phyloP scores from a whole-genome alignment of 148 eudicot genomes.

The Camellia lanceoleosa region DNA sequence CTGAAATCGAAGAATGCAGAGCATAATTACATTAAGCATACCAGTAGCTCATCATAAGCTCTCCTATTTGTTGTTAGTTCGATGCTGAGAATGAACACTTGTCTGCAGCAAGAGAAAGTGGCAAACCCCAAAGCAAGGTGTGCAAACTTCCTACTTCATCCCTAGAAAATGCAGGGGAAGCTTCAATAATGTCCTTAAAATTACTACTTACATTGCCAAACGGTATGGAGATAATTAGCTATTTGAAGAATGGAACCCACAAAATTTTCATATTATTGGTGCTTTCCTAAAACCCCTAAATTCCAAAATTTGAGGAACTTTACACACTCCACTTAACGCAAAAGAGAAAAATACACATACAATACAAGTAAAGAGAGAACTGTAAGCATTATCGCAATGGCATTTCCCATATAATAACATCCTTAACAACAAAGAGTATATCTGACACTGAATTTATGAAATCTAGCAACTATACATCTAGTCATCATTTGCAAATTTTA shows the following conservation, averaged over 20 bases:
- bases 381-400: neutral
- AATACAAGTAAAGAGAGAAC: neutral
- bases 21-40: constrained; percentile 20
- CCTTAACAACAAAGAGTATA: neutral
- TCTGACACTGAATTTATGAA: neutral
- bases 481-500: constrained; percentile 3
- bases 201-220: constrained; percentile 32
- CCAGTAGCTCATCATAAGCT: constrained; percentile 34
- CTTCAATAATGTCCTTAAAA: constrained; percentile 50
- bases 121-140: constrained; percentile 49
- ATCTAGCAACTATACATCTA: neutral
- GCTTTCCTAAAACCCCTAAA: neutral
- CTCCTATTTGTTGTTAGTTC: constrained; percentile 25
- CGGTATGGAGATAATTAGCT: constrained; percentile 12
- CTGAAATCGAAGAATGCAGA: constrained; percentile 35
- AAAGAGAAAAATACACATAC: neutral
- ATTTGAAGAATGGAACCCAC: constrained; percentile 3
- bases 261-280: neutral
- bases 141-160: constrained; percentile 51
- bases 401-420: neutral
- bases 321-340: neutral
- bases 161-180: constrained; percentile 73
- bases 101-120: constrained; percentile 36
- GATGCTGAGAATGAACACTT: constrained; percentile 41
- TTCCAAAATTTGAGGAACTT: neutral